Base-by-base conservation (phyloP, 78 protist species). In the Creolimax fragrantissima region DNA sequence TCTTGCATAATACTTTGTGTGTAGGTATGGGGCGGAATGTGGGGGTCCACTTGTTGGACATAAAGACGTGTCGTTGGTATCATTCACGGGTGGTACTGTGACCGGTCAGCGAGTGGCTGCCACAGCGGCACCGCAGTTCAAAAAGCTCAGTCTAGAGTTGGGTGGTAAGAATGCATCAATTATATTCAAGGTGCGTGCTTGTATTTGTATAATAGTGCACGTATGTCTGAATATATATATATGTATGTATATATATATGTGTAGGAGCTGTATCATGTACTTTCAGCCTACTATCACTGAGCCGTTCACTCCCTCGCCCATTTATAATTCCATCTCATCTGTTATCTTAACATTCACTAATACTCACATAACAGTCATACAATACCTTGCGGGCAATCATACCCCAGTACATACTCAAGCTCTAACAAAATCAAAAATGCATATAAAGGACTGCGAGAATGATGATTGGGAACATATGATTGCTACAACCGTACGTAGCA, bases 151-250 rank as follows among this genome's bases (percentile, higher is more conserved):
- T 3, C 93, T 97, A 41, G 99, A 97, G 81, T 93, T 97, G 41
- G 99, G 99, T 39, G 99, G 99, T 17, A 97, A 97, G 93, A 95
- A 96, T 85, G 94, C 99, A 6, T 43, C 47, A 42, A 24, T 97
- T 37, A 88, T 97, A 4, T 96, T 95, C 90, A 96, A 96, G 6
- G 74, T 24, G 24, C 24, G 74, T n/a, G n/a, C n/a, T 92, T 91
- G n/a, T 43, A 86, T 6, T 84, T 91, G 43, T 36, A 81, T 11
- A 94, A 92, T 44, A n/a, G n/a, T n/a, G n/a, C n/a, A n/a, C n/a
- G n/a, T n/a, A 1, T 58, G 74, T 58, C 0, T 58, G 1, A 93
- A 95, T 81, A 24, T 85, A 47, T 88, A 86, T 95, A 4, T 45
- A 39, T 2, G 36, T 66, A 36, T 89, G 92, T 11, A 92, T 95